Base-by-base conservation (phyloP, 352 stramenopile species). In the Globisporangium canariense region DNA sequence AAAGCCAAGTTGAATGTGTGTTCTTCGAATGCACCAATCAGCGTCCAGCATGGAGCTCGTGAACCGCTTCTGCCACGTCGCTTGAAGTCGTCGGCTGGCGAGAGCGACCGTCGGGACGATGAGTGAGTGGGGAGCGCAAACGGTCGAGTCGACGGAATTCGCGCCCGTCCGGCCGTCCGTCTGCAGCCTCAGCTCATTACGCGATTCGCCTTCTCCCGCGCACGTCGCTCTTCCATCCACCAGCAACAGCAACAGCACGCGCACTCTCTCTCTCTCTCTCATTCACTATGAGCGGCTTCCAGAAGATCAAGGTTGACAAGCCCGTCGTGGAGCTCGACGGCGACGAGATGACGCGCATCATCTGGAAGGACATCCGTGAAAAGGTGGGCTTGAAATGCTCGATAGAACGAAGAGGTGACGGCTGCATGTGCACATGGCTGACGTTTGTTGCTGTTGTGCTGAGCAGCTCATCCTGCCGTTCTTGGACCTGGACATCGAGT, bases 291-390 rank as follows among this genome's bases (percentile, higher is more conserved):
- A 69, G 50, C 25, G 64, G 65, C 38, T 75, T 83, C 45, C 66
- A 75, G 60, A 95, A 95, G 76, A 88, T 95, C 69, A 70, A 70
- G 25, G 86, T 93, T 16, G 65, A 76, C 32, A 95, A 95, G 54
- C 84, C 83, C 6, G 74, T 95, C 43, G 85, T 95, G n/a, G 86
- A 95, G 60, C 78, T 95, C 41, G 85, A 94, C 59, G 85, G 86
- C 20, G 88, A 96, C 61, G 88, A 95, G 67, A 96, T 96, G 86
- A 94, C 84, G 41, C 82, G 86, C 65, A 76, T 90, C 56, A 89
- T 89, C 62, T 89, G 77, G 78, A 71, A 84, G 66, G 65, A 86
- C 47, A 85, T 91, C 52, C 70, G 71, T 22, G 68, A 88, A 52
- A 88, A 85, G 68, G 71, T 78, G 41, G n/a, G 53, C 22, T 8